These are phyloP conservation scores for Albatrellus ellisii DNA, from an alignment of 768 basidiomycete species.

Conservation along the genomic window DNA sequence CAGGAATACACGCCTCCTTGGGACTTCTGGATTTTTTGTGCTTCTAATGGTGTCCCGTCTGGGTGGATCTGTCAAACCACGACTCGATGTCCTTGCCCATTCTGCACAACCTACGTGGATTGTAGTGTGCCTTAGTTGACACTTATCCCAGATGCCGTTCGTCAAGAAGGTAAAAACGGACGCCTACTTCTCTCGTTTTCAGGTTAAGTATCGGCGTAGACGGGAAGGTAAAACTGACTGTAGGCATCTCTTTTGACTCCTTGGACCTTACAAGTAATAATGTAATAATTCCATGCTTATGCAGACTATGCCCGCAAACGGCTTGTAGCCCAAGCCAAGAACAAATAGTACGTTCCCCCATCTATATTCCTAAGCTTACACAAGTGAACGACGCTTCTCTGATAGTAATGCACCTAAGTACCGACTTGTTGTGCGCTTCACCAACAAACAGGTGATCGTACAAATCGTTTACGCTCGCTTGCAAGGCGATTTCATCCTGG, in stretches of 20 bases:
- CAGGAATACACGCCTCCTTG: no score
- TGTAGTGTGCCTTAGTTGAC: no score
- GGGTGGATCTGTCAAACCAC: no score
- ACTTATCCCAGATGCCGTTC: conserved; percentile 66
- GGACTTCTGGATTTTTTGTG: no score
- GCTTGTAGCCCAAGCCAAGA: conserved; percentile 95
- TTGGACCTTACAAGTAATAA: no score
- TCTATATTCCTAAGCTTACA: neutral
- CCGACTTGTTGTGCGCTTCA: conserved; percentile 97
- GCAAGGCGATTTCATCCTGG: conserved; percentile 91
- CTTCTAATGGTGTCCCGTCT: no score
- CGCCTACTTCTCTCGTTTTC: conserved; percentile 97
- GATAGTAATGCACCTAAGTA: conserved; percentile 90
- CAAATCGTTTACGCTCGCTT: conserved; percentile 96
- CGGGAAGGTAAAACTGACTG: conserved; percentile 99
- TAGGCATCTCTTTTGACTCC: no score
- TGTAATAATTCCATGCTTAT: no score
- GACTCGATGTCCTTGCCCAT: no score
- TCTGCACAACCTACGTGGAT: no score
- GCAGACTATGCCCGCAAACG: conserved; percentile 99
- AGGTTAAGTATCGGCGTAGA: conserved; percentile 96
- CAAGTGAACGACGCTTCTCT: neutral
- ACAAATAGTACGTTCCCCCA: conserved; percentile 77
- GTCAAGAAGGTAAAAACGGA: conserved; percentile 94
- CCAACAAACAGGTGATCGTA: conserved; percentile 91